Base-by-base conservation (phyloP, 805 yeast genomes). In the Schwanniomyces polymorphus region DNA sequence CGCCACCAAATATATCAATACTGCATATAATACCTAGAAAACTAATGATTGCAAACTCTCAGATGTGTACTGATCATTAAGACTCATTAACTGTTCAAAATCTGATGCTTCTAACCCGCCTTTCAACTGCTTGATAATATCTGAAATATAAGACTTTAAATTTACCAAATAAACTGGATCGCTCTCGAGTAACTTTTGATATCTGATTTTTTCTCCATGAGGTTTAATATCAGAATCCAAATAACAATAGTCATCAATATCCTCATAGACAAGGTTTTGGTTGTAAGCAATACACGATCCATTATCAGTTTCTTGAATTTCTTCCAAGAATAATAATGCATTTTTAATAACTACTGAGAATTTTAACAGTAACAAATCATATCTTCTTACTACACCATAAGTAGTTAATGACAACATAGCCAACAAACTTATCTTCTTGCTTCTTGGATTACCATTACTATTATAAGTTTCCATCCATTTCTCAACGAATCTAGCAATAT, bases 401-500 rank as follows among this genome's bases (percentile, higher is more conserved):
- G 75, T 64, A 10, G 80, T 54, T 43, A 86, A 55, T 9, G 84
- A 67, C 3, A 85, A 68, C 7, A 87, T 61, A 0, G 88, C 94
- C 48, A 88, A 62, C 3, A 84, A 67, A 53, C 79, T 82, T 44
- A 85, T 68, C 63, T 92, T 92, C 51, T 86, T 81, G 54, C 82
- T 81, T 49, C 88, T 76, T 0, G 96, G 91, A 56, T 85, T 90
- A 37, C 86, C 87, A 47, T 88, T 78, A 49, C 80, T 80, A 47
- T 61, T 65, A 52, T 69, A 67, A 53, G 63, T 60, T 26, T 72
- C 68, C 50, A 77, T 63, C 73, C 81, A 78, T 10, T 54, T 54
- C 8, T 53, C 55, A 34, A 74, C 35, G 43, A 69, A 65, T 18
- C 47, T 52, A 8, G 50, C 41, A 6, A 37, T 35, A 53, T 69